Evolutionary conservation across 2,329 filamentous ascomycete genomes (phyloP), one percentile per base, ranked within the genome.

Genomic region (Diaporthe citrichinensis): DNA sequence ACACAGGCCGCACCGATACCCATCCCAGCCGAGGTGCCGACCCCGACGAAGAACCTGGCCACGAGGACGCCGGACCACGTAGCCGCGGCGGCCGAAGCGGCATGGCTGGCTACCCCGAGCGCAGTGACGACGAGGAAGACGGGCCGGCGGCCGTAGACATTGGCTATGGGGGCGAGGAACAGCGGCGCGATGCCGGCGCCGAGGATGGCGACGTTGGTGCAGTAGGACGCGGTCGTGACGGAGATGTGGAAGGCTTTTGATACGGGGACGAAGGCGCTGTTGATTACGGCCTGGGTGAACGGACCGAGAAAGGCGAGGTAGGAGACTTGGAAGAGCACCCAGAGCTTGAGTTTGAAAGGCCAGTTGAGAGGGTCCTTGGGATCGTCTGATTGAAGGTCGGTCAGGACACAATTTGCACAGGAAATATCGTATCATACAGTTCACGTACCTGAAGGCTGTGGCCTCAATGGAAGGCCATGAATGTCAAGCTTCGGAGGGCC

Each of bases 121-220:
- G 65, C 65, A 9, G 65, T 53, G 7, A 51, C 34, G 34, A n/a
- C 44, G 25, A 69, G 65, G 28, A 51, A 53, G 8, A 69, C 65
- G 15, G 65, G 65, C 4, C 65, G 65, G 51, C 65, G 65, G 65
- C 65, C 65, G 25, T 55, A 69, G 34, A 69, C 25, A n/a, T 69
- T 69, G 31, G 65, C 65, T n/a, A 69, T 17, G 15, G 65, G 65
- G 20, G 65, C 44, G 44, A 51, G 34, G 23, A 69, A 69, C 12
- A 69, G 65, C 9, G 65, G 65, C 3, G 51, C 44, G 41, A 69
- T 39, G 28, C 65, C 65, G 34, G 65, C 65, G 51, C 44, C 44
- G 65, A 69, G 46, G 17, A 53, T 69, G 44, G 65, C 44, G 34
- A 69, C n/a, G 34, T 51, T 69, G 4, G 65, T 69, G 44, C 39